Evolutionary conservation across 257 asterid genomes (phyloP).

Genomic region (Fraxinus quadrangulata): DNA sequence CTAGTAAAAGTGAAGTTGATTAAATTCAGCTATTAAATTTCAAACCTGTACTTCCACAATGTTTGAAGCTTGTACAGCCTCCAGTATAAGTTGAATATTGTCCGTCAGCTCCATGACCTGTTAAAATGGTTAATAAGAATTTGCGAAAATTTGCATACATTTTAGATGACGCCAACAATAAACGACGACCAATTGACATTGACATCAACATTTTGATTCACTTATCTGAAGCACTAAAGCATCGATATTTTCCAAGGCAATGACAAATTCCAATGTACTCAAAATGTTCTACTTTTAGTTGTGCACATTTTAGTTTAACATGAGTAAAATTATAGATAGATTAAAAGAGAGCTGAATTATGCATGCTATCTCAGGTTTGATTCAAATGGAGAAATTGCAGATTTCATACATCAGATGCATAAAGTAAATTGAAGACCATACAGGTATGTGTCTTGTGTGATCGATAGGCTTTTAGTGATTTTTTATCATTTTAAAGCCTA

Average conservation of each 20-base stretch:
- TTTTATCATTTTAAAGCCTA: neutral
- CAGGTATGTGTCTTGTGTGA: neutral
- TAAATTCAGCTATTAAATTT: neutral
- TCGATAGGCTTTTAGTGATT: neutral
- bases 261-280: neutral
- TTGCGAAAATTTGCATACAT: neutral
- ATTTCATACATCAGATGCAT: neutral
- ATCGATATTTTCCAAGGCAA: neutral
- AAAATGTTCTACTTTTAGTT: neutral
- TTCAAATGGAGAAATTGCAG: neutral
- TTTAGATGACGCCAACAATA: neutral
- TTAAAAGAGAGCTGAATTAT: neutral
- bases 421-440: neutral
- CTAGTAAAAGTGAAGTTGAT: neutral
- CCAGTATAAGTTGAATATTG: slow-evolving; percentile 57
- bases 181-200: neutral
- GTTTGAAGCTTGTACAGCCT: slow-evolving; percentile 55
- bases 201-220: neutral
- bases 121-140: neutral
- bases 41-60: slow-evolving; percentile 77
- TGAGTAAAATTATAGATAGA: neutral
- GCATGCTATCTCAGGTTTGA: neutral
- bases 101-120: slow-evolving; percentile 67
- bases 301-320: neutral
- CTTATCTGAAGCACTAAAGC: neutral